Evolutionary conservation across 1,139 yeast species (phyloP).

Genomic region (Hansenula anomala): DNA sequence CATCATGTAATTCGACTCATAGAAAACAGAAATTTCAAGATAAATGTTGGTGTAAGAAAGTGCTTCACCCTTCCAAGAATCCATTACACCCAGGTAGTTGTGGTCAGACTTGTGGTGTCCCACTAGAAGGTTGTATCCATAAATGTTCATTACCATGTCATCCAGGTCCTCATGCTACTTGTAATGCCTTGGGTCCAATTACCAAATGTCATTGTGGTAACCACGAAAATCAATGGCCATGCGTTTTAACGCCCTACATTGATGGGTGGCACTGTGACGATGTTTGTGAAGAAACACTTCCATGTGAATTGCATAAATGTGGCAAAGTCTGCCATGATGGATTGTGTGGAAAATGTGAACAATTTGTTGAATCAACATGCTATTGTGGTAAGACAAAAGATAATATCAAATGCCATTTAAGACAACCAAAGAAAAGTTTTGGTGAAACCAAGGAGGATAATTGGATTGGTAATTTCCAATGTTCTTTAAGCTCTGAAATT

Average conservation of each 20-base stretch:
- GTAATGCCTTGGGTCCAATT: constrained; percentile 73
- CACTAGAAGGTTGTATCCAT: constrained; percentile 62
- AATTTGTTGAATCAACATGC: constrained; percentile 43
- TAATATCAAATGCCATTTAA: constrained; percentile 45
- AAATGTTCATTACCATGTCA: constrained; percentile 76
- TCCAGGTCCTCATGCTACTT: constrained; percentile 83
- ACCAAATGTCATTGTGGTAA: constrained; percentile 76
- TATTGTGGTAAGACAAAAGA: constrained; percentile 65
- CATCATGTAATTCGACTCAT: constrained; percentile 59
- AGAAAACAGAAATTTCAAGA: constrained; percentile 33
- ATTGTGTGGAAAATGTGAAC: constrained; percentile 70
- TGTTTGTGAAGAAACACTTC: constrained; percentile 50
- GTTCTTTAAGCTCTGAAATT: constrained; percentile 46
- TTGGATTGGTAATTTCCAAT: constrained; percentile 64
- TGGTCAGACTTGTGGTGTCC: constrained; percentile 71
- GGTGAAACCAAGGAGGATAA: constrained; percentile 22
- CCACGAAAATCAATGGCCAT: constrained; percentile 60
- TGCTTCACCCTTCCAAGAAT: constrained; percentile 58
- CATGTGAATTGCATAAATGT: constrained; percentile 77
- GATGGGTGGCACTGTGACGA: constrained; percentile 68
- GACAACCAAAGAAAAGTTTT: constrained; percentile 25
- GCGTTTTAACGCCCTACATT: constrained; percentile 63
- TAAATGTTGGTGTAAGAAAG: constrained; percentile 91
- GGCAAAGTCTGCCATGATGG: constrained; percentile 61
- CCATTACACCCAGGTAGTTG: constrained; percentile 77